A percentile compares a stretch with the other conserved stretches of the same genome.
phyloP scores from a whole-genome alignment of 306 rosid genomes.

The Lotus japonicus region DNA sequence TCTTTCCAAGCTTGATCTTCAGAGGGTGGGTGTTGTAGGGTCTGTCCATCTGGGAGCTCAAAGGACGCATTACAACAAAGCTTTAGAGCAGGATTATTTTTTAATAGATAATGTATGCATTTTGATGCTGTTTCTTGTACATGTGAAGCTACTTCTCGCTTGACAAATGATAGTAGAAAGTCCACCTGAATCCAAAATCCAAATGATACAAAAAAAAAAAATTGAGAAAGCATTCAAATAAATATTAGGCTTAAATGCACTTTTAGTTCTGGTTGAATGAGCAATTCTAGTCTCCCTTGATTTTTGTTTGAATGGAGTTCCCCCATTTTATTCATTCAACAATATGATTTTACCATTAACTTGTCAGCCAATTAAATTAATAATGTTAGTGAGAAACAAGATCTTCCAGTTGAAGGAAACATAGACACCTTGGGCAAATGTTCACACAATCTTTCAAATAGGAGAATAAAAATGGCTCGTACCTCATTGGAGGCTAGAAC shows the following conservation, averaged over 20 bases:
- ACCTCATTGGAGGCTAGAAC: slow-evolving; percentile 56
- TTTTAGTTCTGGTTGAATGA: too few species aligned
- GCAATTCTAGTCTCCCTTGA: too few species aligned
- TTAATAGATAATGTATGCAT: slow-evolving; percentile 49
- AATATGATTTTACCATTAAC: too few species aligned
- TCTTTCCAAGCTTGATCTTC: slow-evolving; percentile 9
- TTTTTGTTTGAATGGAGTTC: too few species aligned
- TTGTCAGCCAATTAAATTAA: too few species aligned
- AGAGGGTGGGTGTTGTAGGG: neutral
- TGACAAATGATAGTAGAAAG: slow-evolving; percentile 50
- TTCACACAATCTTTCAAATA: neutral
- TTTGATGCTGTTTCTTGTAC: slow-evolving; percentile 45
- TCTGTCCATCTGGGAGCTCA: neutral
- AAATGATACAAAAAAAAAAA: neutral
- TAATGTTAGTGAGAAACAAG: too few species aligned
- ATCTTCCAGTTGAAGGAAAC: too few species aligned
- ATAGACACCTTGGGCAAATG: neutral
- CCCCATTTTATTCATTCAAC: too few species aligned
- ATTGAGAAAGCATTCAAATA: neutral
- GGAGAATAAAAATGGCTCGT: slow-evolving; percentile 16
- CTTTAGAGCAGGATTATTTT: slow-evolving; percentile 26
- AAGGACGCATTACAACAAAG: neutral
- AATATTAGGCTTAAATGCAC: neutral
- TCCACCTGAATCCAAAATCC: slow-evolving; percentile 56
- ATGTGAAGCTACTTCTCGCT: slow-evolving; percentile 30